Evolutionary conservation across 2,329 filamentous ascomycete genomes (phyloP), one percentile per base, ranked within the genome.

Genomic region (Hymenoscyphus salicellus): DNA sequence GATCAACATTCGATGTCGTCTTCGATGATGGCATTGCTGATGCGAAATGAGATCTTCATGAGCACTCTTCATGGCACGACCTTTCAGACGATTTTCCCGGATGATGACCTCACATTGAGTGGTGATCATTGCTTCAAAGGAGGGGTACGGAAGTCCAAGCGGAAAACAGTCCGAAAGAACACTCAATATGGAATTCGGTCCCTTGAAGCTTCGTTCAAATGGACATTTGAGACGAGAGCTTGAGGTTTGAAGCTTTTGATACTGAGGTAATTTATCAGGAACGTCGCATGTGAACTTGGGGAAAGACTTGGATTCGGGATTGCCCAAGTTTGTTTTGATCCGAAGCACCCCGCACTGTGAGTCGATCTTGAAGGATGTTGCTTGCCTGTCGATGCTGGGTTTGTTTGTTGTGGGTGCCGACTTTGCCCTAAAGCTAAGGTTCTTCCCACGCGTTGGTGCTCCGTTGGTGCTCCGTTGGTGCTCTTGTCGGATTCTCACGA

Each of bases 81-180:
- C 46, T 52, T 28, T 58, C 60, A 56, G 60, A 61, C 32, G 60
- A 61, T 36, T 36, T 33, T 58, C 52, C 52, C 55, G 52, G 20
- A 16, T 58, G 55, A 61, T 61, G 60, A 61, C 60, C 60, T 61
- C 60, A 56, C 32, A 23, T 38, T 52, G n/a, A 55, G 43, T 55
- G 60, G 26, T 23, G 60, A 61, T 58, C 32, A 58, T 17, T 52
- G 46, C 46, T 52, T 26, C 8, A 52, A 26, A 26, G 8, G 46
- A 58, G 30, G 20, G 55, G 55, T 20, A 14, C 30, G 16, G 55
- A 58, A 20, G 55, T 10, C n/a, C 55, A 20, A 57, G 55, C 33
- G 55, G 23, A 52, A 52, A 26, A 26, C 20, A 14, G 20, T 52
- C 46, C 33, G 30, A 38, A 58, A 10, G 3, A n/a, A 58, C 28